Conservation (phyloP, 2,329 filamentous ascomycete species). For the Ceratocystis diversiconidia region DNA sequence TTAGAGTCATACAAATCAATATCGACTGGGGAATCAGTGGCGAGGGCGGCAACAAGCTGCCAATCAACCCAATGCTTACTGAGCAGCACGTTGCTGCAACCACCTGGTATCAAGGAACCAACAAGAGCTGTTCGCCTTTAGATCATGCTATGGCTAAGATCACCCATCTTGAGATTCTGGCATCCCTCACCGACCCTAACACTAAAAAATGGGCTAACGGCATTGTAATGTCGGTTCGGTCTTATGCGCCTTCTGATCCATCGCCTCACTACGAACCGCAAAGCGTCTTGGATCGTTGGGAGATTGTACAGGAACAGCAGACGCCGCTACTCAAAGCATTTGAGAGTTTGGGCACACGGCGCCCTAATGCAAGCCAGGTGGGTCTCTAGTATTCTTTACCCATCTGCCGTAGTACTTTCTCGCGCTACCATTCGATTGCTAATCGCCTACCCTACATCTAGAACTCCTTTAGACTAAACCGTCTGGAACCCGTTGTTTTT, state of each 20-base stretch:
- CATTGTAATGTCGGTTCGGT: conserved; percentile 16
- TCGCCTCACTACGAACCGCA: conserved; percentile 50
- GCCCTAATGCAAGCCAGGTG: conserved; percentile 28
- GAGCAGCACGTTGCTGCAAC: conserved; percentile 44
- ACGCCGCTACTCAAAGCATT: conserved; percentile 60
- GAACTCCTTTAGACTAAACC: conserved; percentile 36
- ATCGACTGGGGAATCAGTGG: conserved; percentile 60
- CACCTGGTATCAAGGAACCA: conserved; percentile 40
- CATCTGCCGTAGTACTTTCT: neutral
- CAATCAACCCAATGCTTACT: conserved; percentile 38
- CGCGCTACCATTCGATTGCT: conserved; percentile 18
- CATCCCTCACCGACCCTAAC: conserved; percentile 45
- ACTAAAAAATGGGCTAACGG: conserved; percentile 31
- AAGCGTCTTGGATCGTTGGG: conserved; percentile 73
- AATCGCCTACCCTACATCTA: conserved; percentile 15
- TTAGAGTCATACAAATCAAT: conserved; percentile 58
- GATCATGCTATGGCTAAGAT: conserved; percentile 46
- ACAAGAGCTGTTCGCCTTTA: conserved; percentile 28
- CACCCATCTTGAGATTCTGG: conserved; percentile 61
- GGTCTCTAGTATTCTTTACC: neutral
- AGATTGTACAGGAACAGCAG: conserved; percentile 52
- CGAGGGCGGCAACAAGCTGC: conserved; percentile 35
- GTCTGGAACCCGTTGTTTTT: conserved; percentile 51
- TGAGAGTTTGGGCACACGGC: conserved; percentile 54
- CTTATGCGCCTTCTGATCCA: conserved; percentile 17